phyloP scores from a whole-genome alignment of 192 early-diverging fungal species.

The Obelidium mucronatum region DNA sequence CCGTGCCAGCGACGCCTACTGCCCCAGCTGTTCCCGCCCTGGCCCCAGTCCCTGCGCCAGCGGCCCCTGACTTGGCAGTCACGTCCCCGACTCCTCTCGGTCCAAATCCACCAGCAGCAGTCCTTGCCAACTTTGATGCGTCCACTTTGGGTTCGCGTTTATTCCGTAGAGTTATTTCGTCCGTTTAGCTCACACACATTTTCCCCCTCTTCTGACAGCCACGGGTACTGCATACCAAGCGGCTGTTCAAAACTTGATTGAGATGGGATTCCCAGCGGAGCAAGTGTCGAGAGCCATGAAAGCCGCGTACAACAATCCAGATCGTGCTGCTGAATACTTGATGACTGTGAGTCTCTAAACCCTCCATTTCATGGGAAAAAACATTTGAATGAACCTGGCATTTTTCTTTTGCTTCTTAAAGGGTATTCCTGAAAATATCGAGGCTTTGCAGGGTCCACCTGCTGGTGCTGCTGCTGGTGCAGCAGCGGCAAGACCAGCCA shows the following conservation, averaged over 20 bases:
- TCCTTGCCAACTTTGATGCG: conserved; percentile 52
- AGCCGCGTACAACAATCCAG: conserved; percentile 97
- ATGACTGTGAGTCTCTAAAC: conserved; percentile 69
- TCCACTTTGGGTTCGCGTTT: conserved; percentile 50
- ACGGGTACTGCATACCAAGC: conserved; percentile 81
- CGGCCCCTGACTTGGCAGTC: conserved; percentile 49
- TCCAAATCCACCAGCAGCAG: conserved; percentile 45
- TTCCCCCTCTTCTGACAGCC: conserved; percentile 44
- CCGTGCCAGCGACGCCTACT: conserved; percentile 48
- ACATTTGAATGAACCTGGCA: neutral
- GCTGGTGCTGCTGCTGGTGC: conserved; percentile 27
- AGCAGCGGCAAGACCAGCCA: conserved; percentile 28
- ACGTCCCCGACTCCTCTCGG: conserved; percentile 41
- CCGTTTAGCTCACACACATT: neutral
- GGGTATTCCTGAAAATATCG: conserved; percentile 81
- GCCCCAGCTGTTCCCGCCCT: conserved; percentile 45
- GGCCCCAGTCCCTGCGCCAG: conserved; percentile 45
- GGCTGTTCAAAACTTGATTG: conserved; percentile 88
- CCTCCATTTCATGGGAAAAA: neutral
- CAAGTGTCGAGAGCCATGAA: conserved; percentile 91
- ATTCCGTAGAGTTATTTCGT: neutral
- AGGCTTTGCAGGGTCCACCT: conserved; percentile 14
- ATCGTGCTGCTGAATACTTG: conserved; percentile 95
- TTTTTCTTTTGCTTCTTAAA: conserved; percentile 39
- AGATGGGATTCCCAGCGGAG: conserved; percentile 93